Evolutionary conservation across 345 rosid genomes (phyloP).

Genomic region (Eucalyptus regnans): DNA sequence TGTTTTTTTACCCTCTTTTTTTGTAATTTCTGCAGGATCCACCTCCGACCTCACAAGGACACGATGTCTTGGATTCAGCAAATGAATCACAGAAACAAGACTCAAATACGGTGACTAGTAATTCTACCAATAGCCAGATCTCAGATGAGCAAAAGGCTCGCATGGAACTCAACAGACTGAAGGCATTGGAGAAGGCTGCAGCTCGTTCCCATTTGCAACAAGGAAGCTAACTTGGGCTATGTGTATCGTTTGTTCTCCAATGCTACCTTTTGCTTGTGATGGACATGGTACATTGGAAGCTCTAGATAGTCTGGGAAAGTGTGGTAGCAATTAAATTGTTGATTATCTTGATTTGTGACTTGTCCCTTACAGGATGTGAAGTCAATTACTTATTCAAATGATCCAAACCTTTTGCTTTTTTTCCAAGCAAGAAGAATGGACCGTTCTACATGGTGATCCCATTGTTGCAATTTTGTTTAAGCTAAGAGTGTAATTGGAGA

Average conservation of each 20-base stretch:
- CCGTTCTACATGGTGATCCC: background rate
- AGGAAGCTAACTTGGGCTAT: background rate
- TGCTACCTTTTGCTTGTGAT: background rate
- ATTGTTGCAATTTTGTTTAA: background rate
- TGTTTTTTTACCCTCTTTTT: background rate
- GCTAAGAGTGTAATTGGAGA: background rate
- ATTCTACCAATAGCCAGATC: constrained; percentile 15
- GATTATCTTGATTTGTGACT: background rate
- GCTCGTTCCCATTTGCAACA: constrained; percentile 15
- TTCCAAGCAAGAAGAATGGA: background rate
- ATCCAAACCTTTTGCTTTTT: background rate
- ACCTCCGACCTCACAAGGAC: background rate
- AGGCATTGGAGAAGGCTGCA: constrained; percentile 64
- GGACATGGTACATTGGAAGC: background rate
- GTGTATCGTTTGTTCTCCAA: background rate
- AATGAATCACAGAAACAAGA: constrained; percentile 1
- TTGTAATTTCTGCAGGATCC: background rate
- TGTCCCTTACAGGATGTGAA: background rate
- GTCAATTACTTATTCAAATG: background rate
- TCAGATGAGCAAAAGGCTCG: constrained; percentile 70
- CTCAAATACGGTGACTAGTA: background rate
- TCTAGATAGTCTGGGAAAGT: background rate
- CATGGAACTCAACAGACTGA: constrained; percentile 69
- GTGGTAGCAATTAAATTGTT: background rate
- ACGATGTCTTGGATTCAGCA: background rate